Base-by-base conservation (phyloP, 2,329 filamentous ascomycete genomes). In the Alternaria rosae region DNA sequence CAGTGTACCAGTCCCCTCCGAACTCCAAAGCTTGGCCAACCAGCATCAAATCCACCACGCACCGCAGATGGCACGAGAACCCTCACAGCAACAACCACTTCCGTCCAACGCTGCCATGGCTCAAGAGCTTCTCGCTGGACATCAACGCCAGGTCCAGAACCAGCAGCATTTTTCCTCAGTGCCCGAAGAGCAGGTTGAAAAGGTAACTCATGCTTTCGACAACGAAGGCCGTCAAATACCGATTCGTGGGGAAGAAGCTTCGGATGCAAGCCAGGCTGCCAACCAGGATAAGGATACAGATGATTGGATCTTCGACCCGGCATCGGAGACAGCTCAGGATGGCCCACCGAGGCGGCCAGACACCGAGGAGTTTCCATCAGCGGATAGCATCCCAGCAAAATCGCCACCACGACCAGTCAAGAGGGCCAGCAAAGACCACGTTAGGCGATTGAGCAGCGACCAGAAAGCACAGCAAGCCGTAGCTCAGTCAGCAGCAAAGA, bases 241-340 rank as follows among this genome's bases (percentile, higher is more conserved):
- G 4, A 64, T 69, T 6, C 80, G 78, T 63, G 83, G 85, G 51
- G 81, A 83, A n/a, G 68, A 75, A n/a, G 57, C 53, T 11, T n/a
- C 59, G 12, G 59, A 43, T 66, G 75, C 55, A 58, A 68, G 60
- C 20, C 82, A 82, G 45, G 82, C 83, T 38, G 69, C 81, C 15
- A 73, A 80, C 23, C 59, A 64, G 42, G 57, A 58, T 8, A 84
- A 88, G 55, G 86, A 89, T 73, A 63, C 81, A 1, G 94, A 97
- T 73, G 92, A 87, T 9, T 99, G 95, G 95, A 94, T 96, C 73
- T 99, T 99, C 70, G 92, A 97, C 61, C 85, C 88, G 9, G 83
- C 89, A 54, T 81, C 87, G 0, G 90, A 92, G 42, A 81, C 86
- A 12, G 73, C 82, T 2, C 82, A 84, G 53, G 85, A 85, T 57